These are phyloP conservation scores for Dothistroma septosporum DNA, from an alignment of 2,329 filamentous ascomycete genomes.

Conservation along the genomic window DNA sequence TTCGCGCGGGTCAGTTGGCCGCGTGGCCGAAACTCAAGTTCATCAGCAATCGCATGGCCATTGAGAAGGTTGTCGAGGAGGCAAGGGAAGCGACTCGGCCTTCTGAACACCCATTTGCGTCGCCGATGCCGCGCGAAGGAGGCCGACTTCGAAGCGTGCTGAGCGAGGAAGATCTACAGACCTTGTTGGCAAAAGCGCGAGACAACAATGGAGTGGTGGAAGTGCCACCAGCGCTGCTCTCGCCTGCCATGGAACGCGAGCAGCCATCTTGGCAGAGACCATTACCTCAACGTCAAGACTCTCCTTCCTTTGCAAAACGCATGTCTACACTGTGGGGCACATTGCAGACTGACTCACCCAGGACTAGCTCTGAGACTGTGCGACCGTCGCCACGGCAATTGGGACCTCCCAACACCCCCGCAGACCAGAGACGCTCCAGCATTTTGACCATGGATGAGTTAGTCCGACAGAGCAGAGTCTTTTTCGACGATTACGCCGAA, in stretches of 20 bases:
- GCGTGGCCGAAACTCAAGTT: conserved; percentile 91
- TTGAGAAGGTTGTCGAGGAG: conserved; percentile 66
- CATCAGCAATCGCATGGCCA: conserved; percentile 76
- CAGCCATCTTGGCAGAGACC: conserved; percentile 12
- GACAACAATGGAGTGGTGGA: conserved; percentile 30
- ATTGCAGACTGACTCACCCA: conserved; percentile 16
- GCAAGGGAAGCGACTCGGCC: conserved; percentile 47
- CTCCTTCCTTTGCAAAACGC: conserved; percentile 31
- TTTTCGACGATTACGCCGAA: conserved; percentile 44
- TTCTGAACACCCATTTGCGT: conserved; percentile 31
- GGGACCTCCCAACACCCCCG: conserved; percentile 10
- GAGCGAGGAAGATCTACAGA: conserved; percentile 46
- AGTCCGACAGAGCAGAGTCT: conserved; percentile 44
- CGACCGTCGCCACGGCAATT: conserved; percentile 17
- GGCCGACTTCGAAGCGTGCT: conserved; percentile 36
- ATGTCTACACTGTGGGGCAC: conserved; percentile 30
- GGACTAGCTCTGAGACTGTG: conserved; percentile 23
- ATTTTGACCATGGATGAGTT: conserved; percentile 41
- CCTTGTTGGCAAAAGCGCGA: conserved; percentile 37
- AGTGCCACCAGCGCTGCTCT: conserved; percentile 24
- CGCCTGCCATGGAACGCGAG: conserved; percentile 18
- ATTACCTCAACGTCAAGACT: conserved; percentile 20
- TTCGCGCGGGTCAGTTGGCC: conserved; percentile 83
- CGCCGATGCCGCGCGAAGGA: conserved; percentile 19
- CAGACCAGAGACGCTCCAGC: conserved; percentile 26